Base-by-base conservation (phyloP, 2,329 filamentous ascomycete species). In the Neobulgaria alba region DNA sequence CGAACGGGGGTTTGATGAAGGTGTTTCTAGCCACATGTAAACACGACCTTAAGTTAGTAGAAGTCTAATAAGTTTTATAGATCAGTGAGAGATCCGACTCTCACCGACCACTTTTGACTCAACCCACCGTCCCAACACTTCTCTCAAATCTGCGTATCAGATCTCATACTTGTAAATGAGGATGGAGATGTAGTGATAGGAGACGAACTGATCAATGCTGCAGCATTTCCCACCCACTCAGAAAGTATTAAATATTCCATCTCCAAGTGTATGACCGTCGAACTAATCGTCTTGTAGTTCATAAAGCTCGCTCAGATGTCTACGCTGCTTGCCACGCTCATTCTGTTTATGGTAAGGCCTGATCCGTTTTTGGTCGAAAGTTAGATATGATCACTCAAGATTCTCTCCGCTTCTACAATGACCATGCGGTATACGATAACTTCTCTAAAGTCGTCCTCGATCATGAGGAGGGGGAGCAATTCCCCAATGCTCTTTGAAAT, bases 121-220 rank as follows among this genome's bases (percentile, higher is more conserved):
- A 82, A 82, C 49, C 79, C 78, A 0, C 78, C 82, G 41, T 77
- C 77, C 9, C 67, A 75, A 2, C 68, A 74, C 2, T 82, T 80
- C 61, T 72, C 71, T 4, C 63, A 76, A 39, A 75, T 83, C 39
- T 76, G 72, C 35, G 68, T 70, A 0, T 78, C 73, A 0, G 77
- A 84, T 47, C 66, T 85, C 10, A 81, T 84, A 38, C 72, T 73
- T 12, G 78, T 84, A 2, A 67, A 79, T 50, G 68, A 78, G 43
- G 56, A 68, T 0, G 79, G 79, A 2, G 61, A 73, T 15, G 69
- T 83, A 20, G 71, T 84, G 16, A 75, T 73, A n/a, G 78, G 78
- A 3, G 78, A 77, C 1, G 64, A 62, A 53, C 57, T 46, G n/a
- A 61, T 69, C 46, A 69, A 69, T 42, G 62, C 65, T 4, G 66